Conservation (phyloP, 2,329 filamentous ascomycete species). For the Lachnum nothofagi region DNA sequence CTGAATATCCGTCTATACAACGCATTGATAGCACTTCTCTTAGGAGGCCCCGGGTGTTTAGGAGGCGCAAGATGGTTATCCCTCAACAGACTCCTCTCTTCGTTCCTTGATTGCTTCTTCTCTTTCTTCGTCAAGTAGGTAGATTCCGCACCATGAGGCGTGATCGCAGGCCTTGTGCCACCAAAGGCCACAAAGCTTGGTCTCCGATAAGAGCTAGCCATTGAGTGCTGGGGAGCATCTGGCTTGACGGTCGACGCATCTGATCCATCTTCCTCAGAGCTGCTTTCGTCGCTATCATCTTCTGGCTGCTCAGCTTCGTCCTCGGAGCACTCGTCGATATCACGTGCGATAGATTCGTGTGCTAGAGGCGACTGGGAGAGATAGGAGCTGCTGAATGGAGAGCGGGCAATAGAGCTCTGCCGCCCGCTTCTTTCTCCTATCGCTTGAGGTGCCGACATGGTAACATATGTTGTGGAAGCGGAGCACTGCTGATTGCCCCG, state of each 20-base stretch:
- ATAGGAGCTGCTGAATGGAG: conserved; percentile 42
- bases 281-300: conserved; percentile 34
- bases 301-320: conserved; percentile 44
- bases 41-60: conserved; percentile 43
- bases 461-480: conserved; percentile 3
- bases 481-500: not conserved
- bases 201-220: conserved; percentile 66
- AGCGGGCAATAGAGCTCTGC: conserved; percentile 28
- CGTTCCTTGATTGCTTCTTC: conserved; percentile 50
- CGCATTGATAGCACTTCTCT: conserved; percentile 35
- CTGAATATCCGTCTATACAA: conserved; percentile 46
- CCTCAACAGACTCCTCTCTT: conserved; percentile 56
- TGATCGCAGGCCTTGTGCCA: conserved; percentile 63
- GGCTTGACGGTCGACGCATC: conserved; percentile 34
- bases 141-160: conserved; percentile 48
- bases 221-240: conserved; percentile 40
- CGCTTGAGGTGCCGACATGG: conserved; percentile 27
- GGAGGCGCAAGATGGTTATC: conserved; percentile 63
- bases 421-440: conserved; percentile 17
- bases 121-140: conserved; percentile 49
- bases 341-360: conserved; percentile 59
- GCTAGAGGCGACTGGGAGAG: conserved; percentile 60
- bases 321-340: conserved; percentile 60
- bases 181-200: conserved; percentile 72
- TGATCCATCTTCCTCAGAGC: conserved; percentile 39